A percentile compares a stretch with the other conserved stretches of the same genome.
Evolutionary conservation across 352 stramenopile species (phyloP).

Genomic region (Peronospora belbahrii): DNA sequence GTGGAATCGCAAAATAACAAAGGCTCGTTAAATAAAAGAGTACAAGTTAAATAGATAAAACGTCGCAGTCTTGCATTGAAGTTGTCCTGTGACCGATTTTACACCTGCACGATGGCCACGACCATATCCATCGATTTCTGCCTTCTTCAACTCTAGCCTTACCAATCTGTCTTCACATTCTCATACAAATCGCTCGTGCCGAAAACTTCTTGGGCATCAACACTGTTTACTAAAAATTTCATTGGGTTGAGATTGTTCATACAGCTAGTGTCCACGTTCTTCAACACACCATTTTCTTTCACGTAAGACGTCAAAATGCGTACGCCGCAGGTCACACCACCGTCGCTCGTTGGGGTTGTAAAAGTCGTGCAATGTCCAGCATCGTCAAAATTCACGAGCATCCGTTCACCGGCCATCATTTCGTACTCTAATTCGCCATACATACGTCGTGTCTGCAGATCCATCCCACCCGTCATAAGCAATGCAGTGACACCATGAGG

Average conservation of each 20-base stretch:
- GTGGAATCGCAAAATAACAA: no score
- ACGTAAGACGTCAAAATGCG: conserved; percentile 67
- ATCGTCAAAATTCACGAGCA: conserved; percentile 64
- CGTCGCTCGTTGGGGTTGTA: conserved; percentile 44
- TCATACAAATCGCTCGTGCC: conserved; percentile 36
- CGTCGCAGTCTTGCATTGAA: no score
- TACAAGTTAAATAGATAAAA: no score
- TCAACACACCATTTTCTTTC: conserved; percentile 39
- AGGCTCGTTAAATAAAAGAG: no score
- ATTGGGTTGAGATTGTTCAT: conserved; percentile 48
- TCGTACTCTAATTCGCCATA: conserved; percentile 51
- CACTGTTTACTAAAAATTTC: conserved; percentile 28
- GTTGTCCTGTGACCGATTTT: background rate
- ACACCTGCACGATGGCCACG: background rate
- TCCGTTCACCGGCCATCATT: conserved; percentile 36
- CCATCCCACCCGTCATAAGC: conserved; percentile 48
- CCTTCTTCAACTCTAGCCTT: conserved; percentile 5
- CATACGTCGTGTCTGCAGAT: conserved; percentile 42
- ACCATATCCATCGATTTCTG: conserved; percentile 12
- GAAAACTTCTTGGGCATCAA: conserved; percentile 33
- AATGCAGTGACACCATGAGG: conserved; percentile 36
- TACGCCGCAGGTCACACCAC: conserved; percentile 49
- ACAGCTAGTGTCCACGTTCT: conserved; percentile 60
- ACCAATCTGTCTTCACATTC: conserved; percentile 12
- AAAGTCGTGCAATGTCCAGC: conserved; percentile 74